These are phyloP conservation scores for Kwoniella shandongensis DNA, from an alignment of 768 basidiomycete species.

Conservation along the genomic window DNA sequence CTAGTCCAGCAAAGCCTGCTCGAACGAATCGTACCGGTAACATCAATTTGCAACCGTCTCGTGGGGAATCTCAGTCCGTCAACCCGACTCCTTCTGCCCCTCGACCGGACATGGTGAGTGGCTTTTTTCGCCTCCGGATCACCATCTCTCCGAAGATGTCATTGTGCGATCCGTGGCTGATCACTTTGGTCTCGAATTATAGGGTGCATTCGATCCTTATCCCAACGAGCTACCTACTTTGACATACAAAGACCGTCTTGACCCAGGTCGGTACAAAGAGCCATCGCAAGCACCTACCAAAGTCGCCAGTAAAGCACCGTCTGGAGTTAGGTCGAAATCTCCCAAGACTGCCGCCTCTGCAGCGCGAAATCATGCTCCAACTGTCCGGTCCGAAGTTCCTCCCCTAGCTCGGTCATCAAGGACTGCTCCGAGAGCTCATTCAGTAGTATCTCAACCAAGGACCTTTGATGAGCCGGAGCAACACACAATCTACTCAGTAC, in stretches of 20 bases:
- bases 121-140: too few species aligned
- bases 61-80: background rate
- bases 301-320: slow-evolving; percentile 8
- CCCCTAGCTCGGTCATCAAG: slow-evolving; percentile 3
- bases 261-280: too few species aligned
- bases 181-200: too few species aligned
- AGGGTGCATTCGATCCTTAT: too few species aligned
- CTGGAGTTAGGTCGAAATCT: slow-evolving; percentile 9
- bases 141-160: too few species aligned
- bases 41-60: too few species aligned
- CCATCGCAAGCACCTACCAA: slow-evolving; percentile 2
- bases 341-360: too few species aligned
- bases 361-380: too few species aligned
- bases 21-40: too few species aligned
- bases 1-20: slow-evolving; percentile 5
- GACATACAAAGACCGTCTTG: background rate
- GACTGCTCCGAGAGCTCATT: background rate
- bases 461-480: slow-evolving; percentile 12
- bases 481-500: slow-evolving; percentile 13
- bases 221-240: background rate
- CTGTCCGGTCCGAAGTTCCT: slow-evolving; percentile 2
- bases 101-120: background rate
- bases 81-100: background rate
- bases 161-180: too few species aligned
- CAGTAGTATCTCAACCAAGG: slow-evolving; percentile 4